These are phyloP conservation scores for Thelonectria blattea DNA, from an alignment of 2,329 filamentous ascomycete species.

Conservation along the genomic window DNA sequence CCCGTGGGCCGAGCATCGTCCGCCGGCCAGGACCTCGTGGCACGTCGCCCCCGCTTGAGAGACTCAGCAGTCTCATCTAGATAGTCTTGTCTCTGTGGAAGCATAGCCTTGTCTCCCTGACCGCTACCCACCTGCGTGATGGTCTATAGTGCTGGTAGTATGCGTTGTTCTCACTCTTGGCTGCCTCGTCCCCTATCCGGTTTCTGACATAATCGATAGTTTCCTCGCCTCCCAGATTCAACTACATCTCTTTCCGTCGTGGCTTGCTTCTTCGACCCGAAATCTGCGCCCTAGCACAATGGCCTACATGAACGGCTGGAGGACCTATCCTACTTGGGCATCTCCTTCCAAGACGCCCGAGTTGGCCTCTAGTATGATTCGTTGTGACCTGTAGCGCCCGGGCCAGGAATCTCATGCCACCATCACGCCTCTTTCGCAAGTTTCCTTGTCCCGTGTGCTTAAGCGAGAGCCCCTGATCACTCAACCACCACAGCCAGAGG, in stretches of 20 bases:
- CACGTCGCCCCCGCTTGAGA: conserved; percentile 5
- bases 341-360: background rate
- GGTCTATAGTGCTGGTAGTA: too few species aligned
- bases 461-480: background rate
- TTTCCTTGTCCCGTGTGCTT: background rate
- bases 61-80: background rate
- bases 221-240: background rate
- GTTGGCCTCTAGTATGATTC: background rate
- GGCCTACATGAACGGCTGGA: background rate
- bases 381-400: background rate
- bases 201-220: too few species aligned
- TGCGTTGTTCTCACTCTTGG: too few species aligned
- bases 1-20: conserved; percentile 9
- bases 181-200: too few species aligned
- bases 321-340: background rate
- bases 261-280: background rate
- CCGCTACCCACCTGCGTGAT: background rate
- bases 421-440: conserved; percentile 2
- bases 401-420: conserved; percentile 11
- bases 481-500: background rate
- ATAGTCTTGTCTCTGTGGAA: background rate
- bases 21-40: conserved; percentile 11
- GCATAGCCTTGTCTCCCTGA: background rate
- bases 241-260: background rate
- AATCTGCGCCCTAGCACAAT: background rate